Evolutionary conservation across 73 alveolate genomes (phyloP).

Genomic region (Blepharisma japonicum): DNA sequence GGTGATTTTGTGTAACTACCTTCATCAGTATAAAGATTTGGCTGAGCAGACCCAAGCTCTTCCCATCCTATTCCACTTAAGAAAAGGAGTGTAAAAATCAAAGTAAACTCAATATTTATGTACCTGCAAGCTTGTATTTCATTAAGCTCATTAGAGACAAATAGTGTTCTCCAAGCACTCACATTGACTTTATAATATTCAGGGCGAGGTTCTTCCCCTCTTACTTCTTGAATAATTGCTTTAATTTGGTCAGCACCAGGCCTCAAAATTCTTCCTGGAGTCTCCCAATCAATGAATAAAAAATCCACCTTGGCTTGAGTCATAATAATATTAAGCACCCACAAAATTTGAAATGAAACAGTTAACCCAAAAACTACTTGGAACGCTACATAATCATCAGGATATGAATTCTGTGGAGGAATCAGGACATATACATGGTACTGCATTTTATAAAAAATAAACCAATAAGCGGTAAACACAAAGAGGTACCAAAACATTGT

Average conservation of each 20-base stretch:
- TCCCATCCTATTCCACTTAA: slow-evolving; percentile 69
- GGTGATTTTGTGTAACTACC: slow-evolving; percentile 42
- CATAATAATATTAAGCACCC: slow-evolving; percentile 51
- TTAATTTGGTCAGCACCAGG: slow-evolving; percentile 38
- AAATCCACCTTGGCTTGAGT: slow-evolving; percentile 63
- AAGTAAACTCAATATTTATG: slow-evolving; percentile 54
- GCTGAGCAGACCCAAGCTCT: slow-evolving; percentile 61
- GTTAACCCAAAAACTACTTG: slow-evolving; percentile 57
- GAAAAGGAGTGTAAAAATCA: slow-evolving; percentile 64
- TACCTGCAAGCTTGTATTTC: slow-evolving; percentile 64
- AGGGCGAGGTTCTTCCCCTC: not conserved
- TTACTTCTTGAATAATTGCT: slow-evolving; percentile 34
- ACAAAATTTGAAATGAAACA: slow-evolving; percentile 47
- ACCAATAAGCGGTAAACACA: slow-evolving; percentile 72
- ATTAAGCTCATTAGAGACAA: slow-evolving; percentile 76
- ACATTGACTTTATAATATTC: slow-evolving; percentile 43
- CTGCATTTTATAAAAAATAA: slow-evolving; percentile 60
- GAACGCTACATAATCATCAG: slow-evolving; percentile 44
- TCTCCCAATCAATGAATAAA: slow-evolving; percentile 82
- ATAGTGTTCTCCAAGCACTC: slow-evolving; percentile 77
- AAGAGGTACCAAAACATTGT: slow-evolving; percentile 71
- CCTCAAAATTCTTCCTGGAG: slow-evolving; percentile 48
- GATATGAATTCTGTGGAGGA: slow-evolving; percentile 66
- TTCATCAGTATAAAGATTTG: slow-evolving; percentile 33
- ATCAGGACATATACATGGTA: slow-evolving; percentile 52